Base-by-base conservation (phyloP, 441 rosid genomes). In the Manihot esculenta region DNA sequence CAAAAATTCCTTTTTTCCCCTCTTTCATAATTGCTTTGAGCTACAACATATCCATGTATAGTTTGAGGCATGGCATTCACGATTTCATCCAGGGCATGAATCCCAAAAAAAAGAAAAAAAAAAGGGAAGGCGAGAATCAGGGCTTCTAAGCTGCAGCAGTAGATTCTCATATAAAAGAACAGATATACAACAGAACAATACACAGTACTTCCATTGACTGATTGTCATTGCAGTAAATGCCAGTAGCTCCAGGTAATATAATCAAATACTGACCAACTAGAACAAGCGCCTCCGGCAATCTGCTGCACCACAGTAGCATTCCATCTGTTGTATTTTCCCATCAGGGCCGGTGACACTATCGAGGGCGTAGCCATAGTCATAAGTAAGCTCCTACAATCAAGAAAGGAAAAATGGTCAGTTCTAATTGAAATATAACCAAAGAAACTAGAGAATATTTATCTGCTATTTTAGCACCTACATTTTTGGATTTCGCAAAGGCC, bases 321-420 rank as follows among this genome's bases (percentile, higher is more conserved):
- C 30, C 83, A 95, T 84, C 71, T 81, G 68, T 47, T 80, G 88
- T 35, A 89, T 82, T 78, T 89, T 84, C 47, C 97, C 99, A 70
- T 93, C 91, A 0, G 92, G 86, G 17, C 89, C 92, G 17, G 64
- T 73, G 48, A 91, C 96, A 33, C 96, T 91, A 77, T 93, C 89
- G 14, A 91, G 88, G 17, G 80, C 84, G 70, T 92, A 91, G 20
- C 97, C 99, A 70, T 95, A 95, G 78, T 95, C 99, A 58, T 95
- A 95, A 0, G 91, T 85, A 7, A 94, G 91, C 77, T 95, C 96
- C 99, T 92, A 71, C 64, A 71, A 30, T 59, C 33, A 49, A 70
- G 44, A 59, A 62, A 76, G 12, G 15, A 65, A 15, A 21, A 38
- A 5, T 15, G 15, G 5, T 24, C 8, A 50, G 9, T 5, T 13